Percentiles rank a stretch among this genome's conserved stretches.
Conservation (phyloP, 2,329 filamentous ascomycete species). For the Aspergillus unguis region DNA sequence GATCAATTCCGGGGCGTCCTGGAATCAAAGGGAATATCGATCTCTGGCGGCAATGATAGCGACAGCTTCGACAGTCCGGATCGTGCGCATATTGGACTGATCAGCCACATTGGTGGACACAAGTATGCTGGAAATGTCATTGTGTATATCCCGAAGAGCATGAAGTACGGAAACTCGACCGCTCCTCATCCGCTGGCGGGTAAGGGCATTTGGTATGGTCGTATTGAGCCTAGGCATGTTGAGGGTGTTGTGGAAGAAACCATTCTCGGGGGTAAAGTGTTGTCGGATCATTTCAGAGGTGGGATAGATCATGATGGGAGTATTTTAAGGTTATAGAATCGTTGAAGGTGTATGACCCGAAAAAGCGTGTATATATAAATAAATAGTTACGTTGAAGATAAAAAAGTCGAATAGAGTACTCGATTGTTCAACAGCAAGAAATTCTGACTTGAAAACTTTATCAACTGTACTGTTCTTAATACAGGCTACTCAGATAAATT, state of each 20-base stretch:
- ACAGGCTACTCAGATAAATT: too few relatives aligned
- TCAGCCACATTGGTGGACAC: slow-evolving; percentile 90
- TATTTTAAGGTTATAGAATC: slow-evolving; percentile 58
- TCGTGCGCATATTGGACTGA: slow-evolving; percentile 40
- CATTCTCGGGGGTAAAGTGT: slow-evolving; percentile 79
- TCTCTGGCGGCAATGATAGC: slow-evolving; percentile 17
- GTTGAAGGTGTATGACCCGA: not conserved
- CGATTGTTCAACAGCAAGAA: too few relatives aligned
- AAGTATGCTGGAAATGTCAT: slow-evolving; percentile 95
- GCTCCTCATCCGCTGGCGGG: slow-evolving; percentile 37
- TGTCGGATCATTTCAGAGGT: slow-evolving; percentile 76
- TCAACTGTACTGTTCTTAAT: too few relatives aligned
- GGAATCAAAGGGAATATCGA: slow-evolving; percentile 27
- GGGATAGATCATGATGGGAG: slow-evolving; percentile 76
- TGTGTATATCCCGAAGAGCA: slow-evolving; percentile 60
- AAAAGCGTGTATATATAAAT: not conserved
- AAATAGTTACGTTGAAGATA: too few relatives aligned
- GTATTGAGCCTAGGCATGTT: slow-evolving; percentile 79
- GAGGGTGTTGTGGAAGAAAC: slow-evolving; percentile 87
- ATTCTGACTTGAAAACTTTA: too few relatives aligned
- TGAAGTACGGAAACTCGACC: slow-evolving; percentile 22
- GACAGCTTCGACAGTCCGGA: slow-evolving; percentile 26
- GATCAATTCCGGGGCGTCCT: slow-evolving; percentile 61
- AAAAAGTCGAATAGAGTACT: too few relatives aligned
- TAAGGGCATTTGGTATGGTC: slow-evolving; percentile 74